Conservation (phyloP, 2,329 filamentous ascomycete genomes). For the Microascus cirrosus region DNA sequence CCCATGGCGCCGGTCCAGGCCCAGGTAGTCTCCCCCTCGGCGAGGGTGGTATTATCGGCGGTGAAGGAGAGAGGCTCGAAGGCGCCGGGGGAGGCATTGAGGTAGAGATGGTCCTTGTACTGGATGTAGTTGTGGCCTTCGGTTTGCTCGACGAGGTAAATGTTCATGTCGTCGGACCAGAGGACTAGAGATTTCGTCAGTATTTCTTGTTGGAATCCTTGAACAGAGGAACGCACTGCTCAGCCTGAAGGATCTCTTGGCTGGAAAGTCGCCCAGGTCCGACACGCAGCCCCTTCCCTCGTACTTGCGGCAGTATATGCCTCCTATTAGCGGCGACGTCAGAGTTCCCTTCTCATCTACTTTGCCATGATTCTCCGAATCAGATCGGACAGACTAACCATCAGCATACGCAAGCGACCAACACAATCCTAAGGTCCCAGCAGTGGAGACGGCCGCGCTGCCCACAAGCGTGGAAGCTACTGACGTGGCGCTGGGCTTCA, state of each 20-base stretch:
- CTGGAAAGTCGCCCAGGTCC: conserved; percentile 4
- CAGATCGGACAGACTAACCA: neutral
- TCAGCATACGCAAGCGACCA: neutral
- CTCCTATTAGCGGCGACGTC: neutral
- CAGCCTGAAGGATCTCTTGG: conserved; percentile 1
- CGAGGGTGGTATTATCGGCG: conserved; percentile 1
- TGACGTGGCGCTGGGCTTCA: conserved; percentile 1
- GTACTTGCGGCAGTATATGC: conserved; percentile 2
- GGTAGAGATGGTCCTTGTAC: conserved; percentile 4
- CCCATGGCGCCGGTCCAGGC: conserved; percentile 2
- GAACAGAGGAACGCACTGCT: neutral
- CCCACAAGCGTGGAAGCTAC: neutral
- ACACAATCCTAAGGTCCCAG: neutral
- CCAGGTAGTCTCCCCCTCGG: conserved; percentile 2
- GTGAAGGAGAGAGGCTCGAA: conserved; percentile 3
- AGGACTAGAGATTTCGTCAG: neutral
- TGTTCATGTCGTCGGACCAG: conserved; percentile 1
- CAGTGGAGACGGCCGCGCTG: neutral
- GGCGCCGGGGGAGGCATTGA: conserved; percentile 2
- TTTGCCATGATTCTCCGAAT: neutral
- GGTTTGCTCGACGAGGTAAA: neutral
- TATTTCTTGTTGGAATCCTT: too few relatives aligned
- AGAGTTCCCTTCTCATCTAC: neutral
- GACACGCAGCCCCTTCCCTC: neutral
- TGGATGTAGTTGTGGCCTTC: neutral